Evolutionary conservation across 208 protist genomes (phyloP).

Genomic region (Vickermania spadyakhi): DNA sequence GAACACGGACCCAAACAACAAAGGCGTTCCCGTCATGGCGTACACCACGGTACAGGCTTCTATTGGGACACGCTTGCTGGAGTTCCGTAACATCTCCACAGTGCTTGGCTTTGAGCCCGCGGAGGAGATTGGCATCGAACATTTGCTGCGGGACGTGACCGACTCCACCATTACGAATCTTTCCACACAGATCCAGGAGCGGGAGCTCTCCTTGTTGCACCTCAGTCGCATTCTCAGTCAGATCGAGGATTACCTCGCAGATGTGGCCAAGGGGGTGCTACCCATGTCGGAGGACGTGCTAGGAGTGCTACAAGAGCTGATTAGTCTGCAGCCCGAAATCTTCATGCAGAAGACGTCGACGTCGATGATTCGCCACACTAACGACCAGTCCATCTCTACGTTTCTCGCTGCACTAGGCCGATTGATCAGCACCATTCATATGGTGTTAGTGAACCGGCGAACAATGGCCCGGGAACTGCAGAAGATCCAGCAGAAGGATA

Average conservation of each 20-base stretch:
- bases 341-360: constrained; percentile 73
- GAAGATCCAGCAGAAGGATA: constrained; percentile 47
- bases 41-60: constrained; percentile 86
- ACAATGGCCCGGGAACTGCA: constrained; percentile 63
- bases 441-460: constrained; percentile 80
- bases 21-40: constrained; percentile 81
- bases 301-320: constrained; percentile 81
- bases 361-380: constrained; percentile 81
- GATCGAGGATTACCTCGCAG: constrained; percentile 88
- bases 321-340: constrained; percentile 81
- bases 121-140: constrained; percentile 99
- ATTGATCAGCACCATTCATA: constrained; percentile 74
- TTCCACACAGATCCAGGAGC: constrained; percentile 90
- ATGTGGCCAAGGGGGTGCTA: constrained; percentile 62
- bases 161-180: constrained; percentile 95
- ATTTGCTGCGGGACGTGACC: constrained; percentile 98
- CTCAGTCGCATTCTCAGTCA: constrained; percentile 82
- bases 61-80: constrained; percentile 60
- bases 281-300: constrained; percentile 82
- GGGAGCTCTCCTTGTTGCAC: constrained; percentile 90
- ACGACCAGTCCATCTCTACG: constrained; percentile 79
- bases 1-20: constrained; percentile 83
- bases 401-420: constrained; percentile 76
- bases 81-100: constrained; percentile 88
- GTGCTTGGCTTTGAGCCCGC: constrained; percentile 95